Evolutionary conservation across 2,329 filamentous ascomycete genomes (phyloP).

Genomic region (Scedosporium dehoogii): DNA sequence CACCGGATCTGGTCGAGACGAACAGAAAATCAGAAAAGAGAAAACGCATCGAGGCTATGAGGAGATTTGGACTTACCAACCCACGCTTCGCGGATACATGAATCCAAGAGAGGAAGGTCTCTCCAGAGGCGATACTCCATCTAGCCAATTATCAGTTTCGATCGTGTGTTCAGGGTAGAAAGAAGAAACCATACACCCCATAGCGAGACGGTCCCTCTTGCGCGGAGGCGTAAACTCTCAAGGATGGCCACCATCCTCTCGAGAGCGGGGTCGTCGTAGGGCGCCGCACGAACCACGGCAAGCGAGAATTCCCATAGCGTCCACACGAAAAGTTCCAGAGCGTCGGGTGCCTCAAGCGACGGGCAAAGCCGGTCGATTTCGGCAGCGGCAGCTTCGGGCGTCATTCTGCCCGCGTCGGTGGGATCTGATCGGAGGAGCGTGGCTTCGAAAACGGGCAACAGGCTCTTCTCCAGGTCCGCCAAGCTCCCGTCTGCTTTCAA

Average conservation of each 20-base stretch:
- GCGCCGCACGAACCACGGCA: not conserved
- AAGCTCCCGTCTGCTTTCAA: not conserved
- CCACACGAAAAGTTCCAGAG: not conserved
- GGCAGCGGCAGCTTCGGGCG: not conserved
- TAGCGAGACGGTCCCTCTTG: not conserved
- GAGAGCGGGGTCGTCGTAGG: not conserved
- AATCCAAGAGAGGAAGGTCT: not conserved
- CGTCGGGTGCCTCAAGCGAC: not conserved
- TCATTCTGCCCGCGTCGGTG: not conserved
- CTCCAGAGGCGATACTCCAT: not conserved
- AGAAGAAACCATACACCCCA: not conserved
- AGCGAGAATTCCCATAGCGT: not conserved
- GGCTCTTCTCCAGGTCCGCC: not conserved
- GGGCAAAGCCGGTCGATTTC: not conserved
- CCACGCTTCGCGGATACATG: not conserved
- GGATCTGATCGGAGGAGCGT: not conserved
- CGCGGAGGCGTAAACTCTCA: not conserved
- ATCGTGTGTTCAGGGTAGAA: not conserved
- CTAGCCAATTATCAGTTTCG: not conserved
- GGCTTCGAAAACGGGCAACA: not conserved
- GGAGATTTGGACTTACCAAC: not conserved
- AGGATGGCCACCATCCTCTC: not conserved
- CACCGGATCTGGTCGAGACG: not conserved
- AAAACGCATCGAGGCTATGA: not conserved
- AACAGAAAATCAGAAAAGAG: not conserved